These are phyloP conservation scores for Cladosporium sp. DNA, from an alignment of 2,329 filamentous ascomycete species.

Conservation along the genomic window DNA sequence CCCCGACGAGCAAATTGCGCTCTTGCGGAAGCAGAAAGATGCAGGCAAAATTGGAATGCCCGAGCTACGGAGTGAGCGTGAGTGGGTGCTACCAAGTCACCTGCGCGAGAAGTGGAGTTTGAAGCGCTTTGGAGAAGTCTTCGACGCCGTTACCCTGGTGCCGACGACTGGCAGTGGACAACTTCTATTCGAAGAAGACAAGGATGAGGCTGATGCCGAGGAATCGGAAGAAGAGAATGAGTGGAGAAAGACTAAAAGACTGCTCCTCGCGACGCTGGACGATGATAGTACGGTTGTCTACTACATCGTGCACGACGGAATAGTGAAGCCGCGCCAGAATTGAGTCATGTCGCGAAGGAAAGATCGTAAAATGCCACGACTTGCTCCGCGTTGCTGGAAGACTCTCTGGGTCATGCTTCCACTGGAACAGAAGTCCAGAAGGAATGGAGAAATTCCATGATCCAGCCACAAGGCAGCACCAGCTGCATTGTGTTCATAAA, in stretches of 20 bases:
- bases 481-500: too few relatives aligned
- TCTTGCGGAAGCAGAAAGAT: slow-evolving; percentile 54
- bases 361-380: too few relatives aligned
- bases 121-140: slow-evolving; percentile 61
- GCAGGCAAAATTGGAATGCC: slow-evolving; percentile 31
- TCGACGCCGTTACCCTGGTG: slow-evolving; percentile 52
- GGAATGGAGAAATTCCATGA: too few relatives aligned
- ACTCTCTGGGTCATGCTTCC: too few relatives aligned
- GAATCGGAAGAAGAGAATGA: slow-evolving; percentile 27
- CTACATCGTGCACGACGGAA: slow-evolving; percentile 80
- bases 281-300: slow-evolving; percentile 81
- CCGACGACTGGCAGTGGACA: slow-evolving; percentile 33
- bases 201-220: slow-evolving; percentile 21
- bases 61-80: slow-evolving; percentile 45
- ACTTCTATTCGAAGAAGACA: slow-evolving; percentile 20
- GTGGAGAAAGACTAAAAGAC: slow-evolving; percentile 56
- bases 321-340: slow-evolving; percentile 81
- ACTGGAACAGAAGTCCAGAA: too few relatives aligned
- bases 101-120: slow-evolving; percentile 70
- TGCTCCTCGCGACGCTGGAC: slow-evolving; percentile 71
- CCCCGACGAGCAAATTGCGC: slow-evolving; percentile 74
- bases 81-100: slow-evolving; percentile 75
- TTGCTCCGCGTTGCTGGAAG: too few relatives aligned
- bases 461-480: too few relatives aligned
- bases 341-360: slow-evolving; percentile 36